A percentile compares a stretch with the other conserved stretches of the same genome.
phyloP scores from a whole-genome alignment of 495 filamentous ascomycete species.

The Podospora pseudocomata region DNA sequence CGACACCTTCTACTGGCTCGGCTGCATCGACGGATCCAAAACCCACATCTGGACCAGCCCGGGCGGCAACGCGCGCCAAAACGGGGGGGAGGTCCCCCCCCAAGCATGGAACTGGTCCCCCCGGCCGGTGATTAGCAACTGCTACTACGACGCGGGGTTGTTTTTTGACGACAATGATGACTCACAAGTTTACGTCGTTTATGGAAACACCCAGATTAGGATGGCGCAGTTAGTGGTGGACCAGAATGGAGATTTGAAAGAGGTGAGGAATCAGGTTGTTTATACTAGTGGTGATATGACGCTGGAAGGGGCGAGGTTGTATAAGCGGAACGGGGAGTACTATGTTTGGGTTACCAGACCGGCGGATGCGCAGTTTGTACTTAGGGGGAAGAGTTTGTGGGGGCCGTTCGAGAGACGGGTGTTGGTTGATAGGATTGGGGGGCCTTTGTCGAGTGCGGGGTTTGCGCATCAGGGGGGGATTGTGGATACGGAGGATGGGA shows the following conservation, averaged over 20 bases:
- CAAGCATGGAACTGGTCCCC: conserved; percentile 34
- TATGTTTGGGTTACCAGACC: conserved; percentile 52
- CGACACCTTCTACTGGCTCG: conserved; percentile 54
- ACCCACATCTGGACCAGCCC: conserved; percentile 52
- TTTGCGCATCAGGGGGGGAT: conserved; percentile 54
- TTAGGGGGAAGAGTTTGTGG: conserved; percentile 44
- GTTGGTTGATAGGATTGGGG: conserved; percentile 34
- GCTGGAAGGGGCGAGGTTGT: conserved; percentile 56
- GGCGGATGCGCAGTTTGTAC: conserved; percentile 44
- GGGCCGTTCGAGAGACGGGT: conserved; percentile 46
- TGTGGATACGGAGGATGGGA: conserved; percentile 47
- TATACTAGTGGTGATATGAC: conserved; percentile 34
- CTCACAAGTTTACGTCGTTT: conserved; percentile 52
- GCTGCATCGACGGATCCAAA: conserved; percentile 46
- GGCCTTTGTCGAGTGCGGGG: conserved; percentile 45
- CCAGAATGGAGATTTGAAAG: conserved; percentile 21
- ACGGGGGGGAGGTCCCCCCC: conserved; percentile 18
- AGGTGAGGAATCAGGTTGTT: conserved; percentile 37
- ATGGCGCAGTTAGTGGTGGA: conserved; percentile 51
- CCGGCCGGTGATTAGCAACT: conserved; percentile 35
- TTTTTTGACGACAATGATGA: conserved; percentile 55
- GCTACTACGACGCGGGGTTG: conserved; percentile 59
- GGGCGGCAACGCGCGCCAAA: conserved; percentile 19
- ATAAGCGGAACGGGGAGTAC: conserved; percentile 52
- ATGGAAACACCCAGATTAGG: conserved; percentile 47